A percentile compares a stretch with the other conserved stretches of the same genome.
Evolutionary conservation across 345 rosid genomes (phyloP).

Genomic region (Leavenworthia alabamica): DNA sequence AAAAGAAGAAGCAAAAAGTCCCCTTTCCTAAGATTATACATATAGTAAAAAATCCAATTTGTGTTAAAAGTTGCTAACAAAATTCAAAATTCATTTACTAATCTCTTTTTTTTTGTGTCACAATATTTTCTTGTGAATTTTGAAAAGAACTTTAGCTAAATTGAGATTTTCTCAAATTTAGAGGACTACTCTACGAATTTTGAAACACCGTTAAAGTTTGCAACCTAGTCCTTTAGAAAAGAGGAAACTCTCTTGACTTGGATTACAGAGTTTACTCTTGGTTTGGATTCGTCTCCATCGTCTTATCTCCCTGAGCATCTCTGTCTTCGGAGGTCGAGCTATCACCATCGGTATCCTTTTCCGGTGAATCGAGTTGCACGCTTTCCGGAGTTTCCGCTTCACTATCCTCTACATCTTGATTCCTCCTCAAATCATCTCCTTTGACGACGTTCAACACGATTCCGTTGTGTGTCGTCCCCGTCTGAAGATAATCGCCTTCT

Average conservation of each 20-base stretch:
- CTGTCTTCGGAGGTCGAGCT: slow-evolving; percentile 63
- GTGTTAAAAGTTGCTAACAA: neutral
- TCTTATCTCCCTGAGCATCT: slow-evolving; percentile 6
- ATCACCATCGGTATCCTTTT: slow-evolving; percentile 45
- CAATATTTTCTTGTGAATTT: no score
- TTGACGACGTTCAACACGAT: slow-evolving; percentile 66
- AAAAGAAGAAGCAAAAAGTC: no score
- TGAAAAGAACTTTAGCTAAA: neutral
- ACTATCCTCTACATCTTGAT: slow-evolving; percentile 32
- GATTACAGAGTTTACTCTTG: neutral
- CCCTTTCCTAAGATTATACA: no score
- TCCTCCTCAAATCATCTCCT: slow-evolving; percentile 49
- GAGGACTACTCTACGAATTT: neutral
- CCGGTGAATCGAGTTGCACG: slow-evolving; percentile 60
- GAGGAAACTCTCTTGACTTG: neutral
- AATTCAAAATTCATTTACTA: neutral
- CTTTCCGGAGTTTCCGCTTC: slow-evolving; percentile 51
- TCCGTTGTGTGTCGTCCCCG: slow-evolving; percentile 63
- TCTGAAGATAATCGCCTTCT: slow-evolving; percentile 82
- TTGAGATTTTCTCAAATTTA: neutral
- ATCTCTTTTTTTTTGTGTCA: neutral
- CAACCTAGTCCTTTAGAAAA: neutral
- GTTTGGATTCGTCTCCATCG: neutral
- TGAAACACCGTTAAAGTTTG: neutral
- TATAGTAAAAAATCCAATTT: no score